phyloP scores from a whole-genome alignment of 305 asterid species.

The Withania somnifera region DNA sequence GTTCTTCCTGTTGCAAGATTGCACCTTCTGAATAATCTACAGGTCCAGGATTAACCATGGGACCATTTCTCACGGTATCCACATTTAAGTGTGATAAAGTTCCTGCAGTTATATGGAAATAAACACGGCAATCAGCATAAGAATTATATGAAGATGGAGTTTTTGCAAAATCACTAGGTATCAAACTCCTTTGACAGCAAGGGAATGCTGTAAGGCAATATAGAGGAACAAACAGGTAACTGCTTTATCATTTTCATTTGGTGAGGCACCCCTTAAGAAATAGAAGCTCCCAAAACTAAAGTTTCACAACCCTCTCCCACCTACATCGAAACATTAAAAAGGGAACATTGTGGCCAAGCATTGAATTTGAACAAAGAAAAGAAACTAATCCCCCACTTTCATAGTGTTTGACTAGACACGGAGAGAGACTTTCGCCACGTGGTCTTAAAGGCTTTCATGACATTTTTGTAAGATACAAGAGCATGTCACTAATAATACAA shows the following conservation, averaged over 20 bases:
- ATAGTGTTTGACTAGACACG: not conserved
- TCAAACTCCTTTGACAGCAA: not conserved
- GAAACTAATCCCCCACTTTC: not conserved
- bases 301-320: not conserved
- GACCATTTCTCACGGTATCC: slow-evolving; percentile 25
- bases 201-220: not conserved
- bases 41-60: slow-evolving; percentile 26
- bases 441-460: not conserved
- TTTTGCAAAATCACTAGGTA: not conserved
- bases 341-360: not conserved
- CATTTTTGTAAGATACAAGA: not conserved
- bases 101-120: slow-evolving; percentile 21
- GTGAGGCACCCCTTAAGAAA: not conserved
- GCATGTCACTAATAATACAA: not conserved
- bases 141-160: not conserved
- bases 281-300: not conserved
- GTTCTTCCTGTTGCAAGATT: slow-evolving; percentile 27
- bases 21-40: slow-evolving; percentile 31
- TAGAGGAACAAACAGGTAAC: not conserved
- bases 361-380: not conserved
- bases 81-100: slow-evolving; percentile 12
- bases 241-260: not conserved
- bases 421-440: not conserved
- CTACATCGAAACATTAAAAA: not conserved
- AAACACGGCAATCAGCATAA: not conserved